Evolutionary conservation across 2,329 filamentous ascomycete species (phyloP), one percentile per base, ranked within the genome.

Genomic region (Colletotrichum lentis): DNA sequence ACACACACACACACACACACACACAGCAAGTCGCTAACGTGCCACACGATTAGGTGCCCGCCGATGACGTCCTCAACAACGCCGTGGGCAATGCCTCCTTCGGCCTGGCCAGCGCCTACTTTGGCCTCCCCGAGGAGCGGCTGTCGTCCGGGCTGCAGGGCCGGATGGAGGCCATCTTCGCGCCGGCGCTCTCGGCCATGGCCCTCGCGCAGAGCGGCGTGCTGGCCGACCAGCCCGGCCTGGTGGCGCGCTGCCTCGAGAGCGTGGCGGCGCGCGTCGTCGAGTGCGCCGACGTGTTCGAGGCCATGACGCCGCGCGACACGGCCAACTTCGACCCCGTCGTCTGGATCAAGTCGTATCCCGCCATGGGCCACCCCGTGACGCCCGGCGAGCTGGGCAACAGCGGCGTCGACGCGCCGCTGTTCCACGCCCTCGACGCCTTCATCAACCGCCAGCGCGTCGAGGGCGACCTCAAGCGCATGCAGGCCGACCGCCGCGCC

Each of bases 311-410:
- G 5, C 65, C 62, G 37, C 65, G 65, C 24, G 65, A 68, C 2
- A 64, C 65, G 49, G 49, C 55, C 3, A 20, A 44, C 8, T 68
- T 68, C 24, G 65, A 68, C 41, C 65, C 65, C 14, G 65, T 65
- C 37, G 20, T 65, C n/a, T 68, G 65, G 65, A 68, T 68, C 62
- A 68, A 68, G 62, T 65, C 65, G 31, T 65, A 68, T 12, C 62
- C 65, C 10, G 65, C 65, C 37, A 68, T 68, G 49, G 62, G 65
- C 37, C 65, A 27, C 5, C 46, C 65, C 22, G 65, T 68, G 12
- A 60, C 43, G 3, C 18, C 65, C 3, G 65, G 65, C 55, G 65
- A 68, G 35, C 20, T 68, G 24, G 65, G 65, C 7, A 68, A 68
- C 43, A 68, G 65, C 35, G 65, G 65, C 37, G 65, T 59, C 18